A percentile compares a stretch with the other conserved stretches of the same genome.
phyloP scores from a whole-genome alignment of 1,139 yeast species.

The Eremothecium cymbalariae region DNA sequence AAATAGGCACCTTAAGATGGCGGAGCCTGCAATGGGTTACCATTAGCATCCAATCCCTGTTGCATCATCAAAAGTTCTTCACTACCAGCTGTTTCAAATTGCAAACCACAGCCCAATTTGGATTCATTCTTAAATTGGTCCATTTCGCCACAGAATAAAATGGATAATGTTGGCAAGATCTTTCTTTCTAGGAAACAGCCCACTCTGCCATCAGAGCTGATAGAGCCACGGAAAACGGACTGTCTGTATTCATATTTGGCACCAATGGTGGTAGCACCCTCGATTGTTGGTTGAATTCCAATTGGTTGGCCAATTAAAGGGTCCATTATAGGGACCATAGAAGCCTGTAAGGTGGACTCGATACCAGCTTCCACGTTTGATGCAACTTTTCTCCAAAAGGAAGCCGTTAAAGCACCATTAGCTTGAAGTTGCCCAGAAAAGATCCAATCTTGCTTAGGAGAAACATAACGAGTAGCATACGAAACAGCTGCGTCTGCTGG shows the following conservation, averaged over 20 bases:
- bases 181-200: conserved; percentile 88
- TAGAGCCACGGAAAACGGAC: conserved; percentile 89
- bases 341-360: conserved; percentile 79
- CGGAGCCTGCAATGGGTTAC: conserved; percentile 65
- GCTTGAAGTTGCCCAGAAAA: conserved; percentile 93
- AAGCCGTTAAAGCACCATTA: conserved; percentile 79
- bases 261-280: conserved; percentile 89
- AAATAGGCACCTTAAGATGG: conserved; percentile 13
- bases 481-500: conserved; percentile 93
- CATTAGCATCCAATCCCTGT: conserved; percentile 78
- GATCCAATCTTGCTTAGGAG: conserved; percentile 67
- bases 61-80: conserved; percentile 72
- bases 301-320: conserved; percentile 77
- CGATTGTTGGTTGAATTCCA: conserved; percentile 72
- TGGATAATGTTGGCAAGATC: conserved; percentile 82
- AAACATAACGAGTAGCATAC: conserved; percentile 83
- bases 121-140: conserved; percentile 83
- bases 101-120: conserved; percentile 87
- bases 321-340: conserved; percentile 71
- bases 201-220: conserved; percentile 88
- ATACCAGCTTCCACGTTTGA: conserved; percentile 95
- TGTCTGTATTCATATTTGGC: conserved; percentile 98
- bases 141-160: conserved; percentile 87
- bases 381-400: conserved; percentile 90
- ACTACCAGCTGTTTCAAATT: conserved; percentile 89